Evolutionary conservation across 768 basidiomycete species (phyloP), one percentile per base, ranked within the genome.

Genomic region (Peribolospora baueri): DNA sequence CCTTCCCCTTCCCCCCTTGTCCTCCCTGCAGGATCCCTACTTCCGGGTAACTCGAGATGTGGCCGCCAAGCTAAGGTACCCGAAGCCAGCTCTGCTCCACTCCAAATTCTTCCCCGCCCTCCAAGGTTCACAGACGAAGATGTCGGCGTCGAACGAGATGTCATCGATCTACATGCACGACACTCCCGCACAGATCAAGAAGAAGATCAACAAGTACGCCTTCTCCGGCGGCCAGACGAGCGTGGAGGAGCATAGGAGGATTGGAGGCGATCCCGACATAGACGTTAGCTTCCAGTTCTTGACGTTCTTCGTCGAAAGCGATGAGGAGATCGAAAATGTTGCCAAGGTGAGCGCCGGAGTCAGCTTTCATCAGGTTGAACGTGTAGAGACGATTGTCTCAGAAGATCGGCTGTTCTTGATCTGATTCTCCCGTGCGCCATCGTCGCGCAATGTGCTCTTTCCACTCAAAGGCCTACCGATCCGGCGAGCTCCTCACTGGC

Each of bases 51-150:
- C 93, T 40, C 82, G 93, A 48, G 93, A 98, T 68, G 83, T 87
- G 48, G 91, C 93, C 3, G 76, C 76, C 60, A 85, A 85, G 65
- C 77, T 98, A 63, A 91, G 86, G 68, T 93, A 91, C 71, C 86
- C 81, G 47, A 98, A 98, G 67, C 93, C 93, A 2, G 70, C 82
- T 2, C 76, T 95, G 37, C 71, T 98, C 51, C 88, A 97, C 68
- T 76, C 90, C 50, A 91, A 91, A 65, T 98, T 98, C 74, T 91
- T 98, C 72, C 93, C 93, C 8, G 90, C 93, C 4, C 74, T 98
- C 7, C 91, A 95, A 68, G 93, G 93, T 47, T 84, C 93, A 3
- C 87, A 93, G 68, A 91, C 87, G 42, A 98, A 98, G 71, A 98
- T 98, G 93, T 93, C 88, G 67, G 93, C 93, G 4, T 88, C 84